These are phyloP conservation scores for Oenanthe javanica DNA, from an alignment of 140 eudicot genomes.

Conservation along the genomic window DNA sequence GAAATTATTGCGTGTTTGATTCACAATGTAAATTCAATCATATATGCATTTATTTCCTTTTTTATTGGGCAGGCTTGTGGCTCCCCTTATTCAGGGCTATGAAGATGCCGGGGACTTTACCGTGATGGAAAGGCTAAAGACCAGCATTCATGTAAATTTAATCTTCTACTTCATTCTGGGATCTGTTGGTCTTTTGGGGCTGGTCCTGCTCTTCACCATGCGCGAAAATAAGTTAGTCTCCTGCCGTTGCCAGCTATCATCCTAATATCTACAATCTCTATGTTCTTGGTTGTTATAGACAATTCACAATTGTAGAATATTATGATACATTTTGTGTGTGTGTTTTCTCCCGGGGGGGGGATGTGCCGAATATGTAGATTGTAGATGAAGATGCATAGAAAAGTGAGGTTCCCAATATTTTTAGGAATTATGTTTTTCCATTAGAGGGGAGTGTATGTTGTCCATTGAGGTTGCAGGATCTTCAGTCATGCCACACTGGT, in stretches of 20 bases:
- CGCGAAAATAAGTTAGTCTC: slow-evolving; percentile 45
- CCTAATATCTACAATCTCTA: not conserved
- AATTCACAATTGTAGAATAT: not conserved
- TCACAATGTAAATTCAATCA: slow-evolving; percentile 5
- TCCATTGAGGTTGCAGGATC: too few species aligned
- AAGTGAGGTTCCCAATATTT: too few species aligned
- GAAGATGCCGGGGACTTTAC: slow-evolving; percentile 96
- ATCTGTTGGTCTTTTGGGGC: slow-evolving; percentile 64
- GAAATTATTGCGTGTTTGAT: not conserved
- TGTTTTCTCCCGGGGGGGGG: too few species aligned
- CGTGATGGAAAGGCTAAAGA: slow-evolving; percentile 61
- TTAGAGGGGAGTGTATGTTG: too few species aligned
- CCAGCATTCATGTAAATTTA: slow-evolving; percentile 77
- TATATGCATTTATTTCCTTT: not conserved
- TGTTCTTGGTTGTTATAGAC: not conserved
- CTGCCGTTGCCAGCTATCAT: not conserved
- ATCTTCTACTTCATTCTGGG: slow-evolving; percentile 76
- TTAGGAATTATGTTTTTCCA: too few species aligned
- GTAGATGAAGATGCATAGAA: too few species aligned
- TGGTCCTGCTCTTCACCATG: slow-evolving; percentile 56
- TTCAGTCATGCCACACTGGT: not conserved
- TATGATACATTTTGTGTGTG: too few species aligned
- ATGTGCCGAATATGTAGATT: too few species aligned
- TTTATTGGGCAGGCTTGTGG: slow-evolving; percentile 60
- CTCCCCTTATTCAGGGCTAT: slow-evolving; percentile 84